Conservation (phyloP, 768 basidiomycete species). For the Hericium rajendrae region DNA sequence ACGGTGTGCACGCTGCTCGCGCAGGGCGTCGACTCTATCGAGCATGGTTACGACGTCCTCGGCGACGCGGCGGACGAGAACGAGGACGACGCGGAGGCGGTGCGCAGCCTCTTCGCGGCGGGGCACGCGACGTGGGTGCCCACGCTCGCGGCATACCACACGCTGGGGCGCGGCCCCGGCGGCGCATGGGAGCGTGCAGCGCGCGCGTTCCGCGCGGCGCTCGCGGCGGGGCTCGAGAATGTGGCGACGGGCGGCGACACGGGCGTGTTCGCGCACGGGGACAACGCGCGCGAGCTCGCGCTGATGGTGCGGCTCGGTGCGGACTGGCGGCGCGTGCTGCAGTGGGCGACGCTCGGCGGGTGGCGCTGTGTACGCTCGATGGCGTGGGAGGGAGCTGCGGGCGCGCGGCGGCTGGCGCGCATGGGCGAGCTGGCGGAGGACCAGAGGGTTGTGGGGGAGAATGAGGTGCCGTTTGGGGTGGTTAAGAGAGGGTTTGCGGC, state of each 20-base stretch:
- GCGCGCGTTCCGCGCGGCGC: conserved; percentile 34
- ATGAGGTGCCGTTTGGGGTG: conserved; percentile 46
- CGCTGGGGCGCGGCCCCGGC: conserved; percentile 14
- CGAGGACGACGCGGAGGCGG: conserved; percentile 8
- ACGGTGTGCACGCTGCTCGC: conserved; percentile 25
- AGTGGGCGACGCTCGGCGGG: conserved; percentile 51
- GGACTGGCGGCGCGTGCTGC: conserved; percentile 39
- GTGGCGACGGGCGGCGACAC: conserved; percentile 61
- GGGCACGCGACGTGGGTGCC: conserved; percentile 41
- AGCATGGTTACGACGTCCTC: conserved; percentile 37
- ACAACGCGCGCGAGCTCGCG: conserved; percentile 51
- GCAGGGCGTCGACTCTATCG: conserved; percentile 39
- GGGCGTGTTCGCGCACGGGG: conserved; percentile 51
- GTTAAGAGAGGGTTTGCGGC: conserved; percentile 47
- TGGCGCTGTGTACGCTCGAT: conserved; percentile 44
- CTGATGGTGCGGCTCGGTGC: conserved; percentile 52
- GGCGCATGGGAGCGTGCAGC: conserved; percentile 29
- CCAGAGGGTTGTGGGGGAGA: conserved; percentile 30
- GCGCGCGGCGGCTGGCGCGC: conserved; percentile 18
- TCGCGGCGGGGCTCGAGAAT: conserved; percentile 33
- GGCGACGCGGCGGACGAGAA: not conserved
- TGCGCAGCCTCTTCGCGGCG: conserved; percentile 3
- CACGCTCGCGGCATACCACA: conserved; percentile 44
- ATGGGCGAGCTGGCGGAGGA: conserved; percentile 20
- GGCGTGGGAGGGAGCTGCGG: conserved; percentile 33